phyloP scores from a whole-genome alignment of 805 yeast species.

The Spathaspora hagerdaliae region DNA sequence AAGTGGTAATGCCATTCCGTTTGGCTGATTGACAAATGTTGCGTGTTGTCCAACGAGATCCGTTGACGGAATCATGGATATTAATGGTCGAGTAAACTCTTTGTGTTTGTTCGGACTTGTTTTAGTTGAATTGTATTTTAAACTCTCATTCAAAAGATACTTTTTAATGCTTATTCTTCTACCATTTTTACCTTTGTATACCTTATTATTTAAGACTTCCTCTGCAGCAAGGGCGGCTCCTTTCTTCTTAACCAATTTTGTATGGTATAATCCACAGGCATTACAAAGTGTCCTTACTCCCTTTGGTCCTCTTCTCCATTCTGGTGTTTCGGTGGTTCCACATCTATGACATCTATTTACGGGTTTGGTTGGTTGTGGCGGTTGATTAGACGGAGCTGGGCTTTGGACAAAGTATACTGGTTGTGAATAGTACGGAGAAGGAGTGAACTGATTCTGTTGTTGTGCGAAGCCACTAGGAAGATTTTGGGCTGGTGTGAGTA shows the following conservation, averaged over 20 bases:
- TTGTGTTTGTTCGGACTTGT: too few relatives aligned
- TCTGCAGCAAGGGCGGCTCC: slow-evolving; percentile 52
- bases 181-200: slow-evolving; percentile 42
- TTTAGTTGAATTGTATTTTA: slow-evolving; percentile 1
- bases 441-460: too few relatives aligned
- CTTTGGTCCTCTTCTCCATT: slow-evolving; percentile 89
- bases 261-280: slow-evolving; percentile 82
- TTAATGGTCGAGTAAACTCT: too few relatives aligned
- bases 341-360: slow-evolving; percentile 40
- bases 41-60: too few relatives aligned
- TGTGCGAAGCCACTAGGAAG: too few relatives aligned
- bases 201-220: slow-evolving; percentile 41
- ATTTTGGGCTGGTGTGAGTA: slow-evolving; percentile 1
- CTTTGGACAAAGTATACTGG: slow-evolving; percentile 1
- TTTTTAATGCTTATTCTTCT: slow-evolving; percentile 35
- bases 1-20: background rate
- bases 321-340: slow-evolving; percentile 66
- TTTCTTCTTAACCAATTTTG: slow-evolving; percentile 53
- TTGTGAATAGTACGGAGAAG: slow-evolving; percentile 1
- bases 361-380: slow-evolving; percentile 17
- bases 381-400: background rate
- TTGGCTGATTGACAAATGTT: background rate
- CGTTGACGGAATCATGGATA: too few relatives aligned
- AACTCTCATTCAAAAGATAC: slow-evolving; percentile 12
- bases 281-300: slow-evolving; percentile 83